phyloP scores from a whole-genome alignment of 176 grass and related monocot species.

The Oryza australiensis region DNA sequence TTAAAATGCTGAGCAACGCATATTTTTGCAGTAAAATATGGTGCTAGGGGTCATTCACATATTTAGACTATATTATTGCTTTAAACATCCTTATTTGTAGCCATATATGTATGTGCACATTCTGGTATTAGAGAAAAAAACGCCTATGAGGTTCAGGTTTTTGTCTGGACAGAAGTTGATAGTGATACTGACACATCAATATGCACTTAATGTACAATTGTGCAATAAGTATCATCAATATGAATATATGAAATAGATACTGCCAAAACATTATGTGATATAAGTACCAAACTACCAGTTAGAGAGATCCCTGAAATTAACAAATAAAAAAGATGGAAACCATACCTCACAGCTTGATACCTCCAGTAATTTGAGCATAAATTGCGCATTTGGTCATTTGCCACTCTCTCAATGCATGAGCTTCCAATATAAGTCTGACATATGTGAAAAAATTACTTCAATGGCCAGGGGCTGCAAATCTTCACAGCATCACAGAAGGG shows the following conservation, averaged over 20 bases:
- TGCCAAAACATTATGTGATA: not conserved
- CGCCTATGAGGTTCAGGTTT: not conserved
- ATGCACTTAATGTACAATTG: not conserved
- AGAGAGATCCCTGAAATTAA: conserved; percentile 6
- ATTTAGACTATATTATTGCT: not conserved
- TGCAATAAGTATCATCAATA: conserved; percentile 3
- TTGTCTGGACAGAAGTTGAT: not conserved
- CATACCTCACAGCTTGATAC: conserved; percentile 26
- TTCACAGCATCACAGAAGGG: not conserved
- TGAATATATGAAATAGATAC: conserved; percentile 3
- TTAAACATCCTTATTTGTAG: not conserved
- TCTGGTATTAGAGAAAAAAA: not conserved
- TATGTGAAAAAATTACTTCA: conserved; percentile 4
- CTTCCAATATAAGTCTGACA: not conserved
- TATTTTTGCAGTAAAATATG: not conserved
- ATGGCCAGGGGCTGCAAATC: not conserved
- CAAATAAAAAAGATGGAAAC: conserved; percentile 11
- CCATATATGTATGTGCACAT: not conserved
- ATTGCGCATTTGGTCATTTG: not conserved
- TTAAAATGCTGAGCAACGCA: not conserved
- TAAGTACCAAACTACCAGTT: not conserved
- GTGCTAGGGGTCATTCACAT: not conserved
- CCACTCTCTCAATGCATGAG: not conserved
- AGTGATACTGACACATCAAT: not conserved
- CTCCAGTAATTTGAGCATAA: conserved; percentile 5